A percentile compares a stretch with the other conserved stretches of the same genome.
phyloP scores from a whole-genome alignment of 495 filamentous ascomycete species.

The Penicillium chermesinum region DNA sequence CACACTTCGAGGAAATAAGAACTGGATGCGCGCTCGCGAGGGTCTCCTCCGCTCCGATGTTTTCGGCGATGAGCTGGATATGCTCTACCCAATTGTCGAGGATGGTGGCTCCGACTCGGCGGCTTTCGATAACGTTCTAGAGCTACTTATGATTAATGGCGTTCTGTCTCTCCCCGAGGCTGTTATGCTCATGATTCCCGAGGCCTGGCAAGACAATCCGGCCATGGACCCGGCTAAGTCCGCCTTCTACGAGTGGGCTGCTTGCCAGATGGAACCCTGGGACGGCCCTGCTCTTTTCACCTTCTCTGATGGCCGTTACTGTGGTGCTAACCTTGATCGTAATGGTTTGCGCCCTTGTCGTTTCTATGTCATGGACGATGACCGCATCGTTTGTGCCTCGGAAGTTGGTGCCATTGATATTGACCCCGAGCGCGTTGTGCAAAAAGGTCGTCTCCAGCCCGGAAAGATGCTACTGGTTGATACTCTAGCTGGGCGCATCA shows the following conservation, averaged over 20 bases:
- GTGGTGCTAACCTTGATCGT: conserved; percentile 96
- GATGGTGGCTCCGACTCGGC: conserved; percentile 97
- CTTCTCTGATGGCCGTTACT: conserved; percentile 96
- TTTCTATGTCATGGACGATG: conserved; percentile 97
- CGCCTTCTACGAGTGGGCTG: conserved; percentile 99
- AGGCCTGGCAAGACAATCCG: conserved; percentile 95
- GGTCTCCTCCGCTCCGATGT: conserved; percentile 90
- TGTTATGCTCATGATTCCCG: conserved; percentile 98
- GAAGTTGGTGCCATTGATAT: conserved; percentile 94
- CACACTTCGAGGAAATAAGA: conserved; percentile 97
- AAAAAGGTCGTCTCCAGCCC: conserved; percentile 93
- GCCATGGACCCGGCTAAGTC: conserved; percentile 93
- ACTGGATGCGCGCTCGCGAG: conserved; percentile 99
- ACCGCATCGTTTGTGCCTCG: conserved; percentile 97
- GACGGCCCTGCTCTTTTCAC: conserved; percentile 97
- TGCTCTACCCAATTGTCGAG: conserved; percentile 92
- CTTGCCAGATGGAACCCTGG: conserved; percentile 99
- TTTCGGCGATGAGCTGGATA: conserved; percentile 89
- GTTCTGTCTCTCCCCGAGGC: conserved; percentile 95
- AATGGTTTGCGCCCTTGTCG: conserved; percentile 96
- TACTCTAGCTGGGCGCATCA: conserved; percentile 90
- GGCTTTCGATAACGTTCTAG: conserved; percentile 96
- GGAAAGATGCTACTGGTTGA: conserved; percentile 98
- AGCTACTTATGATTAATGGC: conserved; percentile 92
- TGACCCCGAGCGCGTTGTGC: conserved; percentile 82